Conservation (phyloP, 768 basidiomycete species). For the Russula brevipes region DNA sequence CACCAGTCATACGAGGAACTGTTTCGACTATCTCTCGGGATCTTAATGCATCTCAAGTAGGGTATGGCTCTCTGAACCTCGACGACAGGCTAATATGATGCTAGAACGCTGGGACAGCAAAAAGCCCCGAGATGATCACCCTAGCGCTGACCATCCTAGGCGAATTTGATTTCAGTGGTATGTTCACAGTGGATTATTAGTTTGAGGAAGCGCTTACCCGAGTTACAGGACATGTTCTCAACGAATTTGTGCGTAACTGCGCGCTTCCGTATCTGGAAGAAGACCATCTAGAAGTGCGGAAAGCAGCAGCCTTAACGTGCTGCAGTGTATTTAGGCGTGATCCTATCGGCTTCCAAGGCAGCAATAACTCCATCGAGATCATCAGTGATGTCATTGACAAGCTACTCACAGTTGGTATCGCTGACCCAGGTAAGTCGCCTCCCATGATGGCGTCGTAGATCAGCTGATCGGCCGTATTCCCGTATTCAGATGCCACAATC, state of each 20-base stretch:
- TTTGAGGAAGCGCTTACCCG: slow-evolving; percentile 10
- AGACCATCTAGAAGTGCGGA: slow-evolving; percentile 80
- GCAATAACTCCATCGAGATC: slow-evolving; percentile 92
- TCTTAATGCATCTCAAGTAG: slow-evolving; percentile 46
- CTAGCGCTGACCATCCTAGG: slow-evolving; percentile 85
- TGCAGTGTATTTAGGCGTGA: slow-evolving; percentile 89
- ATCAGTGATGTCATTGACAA: slow-evolving; percentile 99
- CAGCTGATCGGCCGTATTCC: neutral
- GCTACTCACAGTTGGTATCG: slow-evolving; percentile 88
- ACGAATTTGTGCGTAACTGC: slow-evolving; percentile 90
- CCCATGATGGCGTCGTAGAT: neutral
- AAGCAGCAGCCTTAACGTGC: slow-evolving; percentile 87
- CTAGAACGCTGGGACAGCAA: slow-evolving; percentile 36
- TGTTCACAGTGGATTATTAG: slow-evolving; percentile 16
- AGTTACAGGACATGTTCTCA: slow-evolving; percentile 74
- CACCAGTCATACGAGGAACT: slow-evolving; percentile 55
- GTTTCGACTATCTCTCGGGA: slow-evolving; percentile 46
- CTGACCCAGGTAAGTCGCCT: slow-evolving; percentile 75
- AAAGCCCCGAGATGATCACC: slow-evolving; percentile 63
- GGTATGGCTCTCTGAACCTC: neutral
- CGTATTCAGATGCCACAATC: slow-evolving; percentile 45
- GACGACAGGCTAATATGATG: neutral
- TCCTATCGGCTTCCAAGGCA: slow-evolving; percentile 93
- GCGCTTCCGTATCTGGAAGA: slow-evolving; percentile 93
- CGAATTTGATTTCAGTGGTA: slow-evolving; percentile 91